These are phyloP conservation scores for Hypoxylon sp. DNA, from an alignment of 2,329 filamentous ascomycete species.

Conservation along the genomic window DNA sequence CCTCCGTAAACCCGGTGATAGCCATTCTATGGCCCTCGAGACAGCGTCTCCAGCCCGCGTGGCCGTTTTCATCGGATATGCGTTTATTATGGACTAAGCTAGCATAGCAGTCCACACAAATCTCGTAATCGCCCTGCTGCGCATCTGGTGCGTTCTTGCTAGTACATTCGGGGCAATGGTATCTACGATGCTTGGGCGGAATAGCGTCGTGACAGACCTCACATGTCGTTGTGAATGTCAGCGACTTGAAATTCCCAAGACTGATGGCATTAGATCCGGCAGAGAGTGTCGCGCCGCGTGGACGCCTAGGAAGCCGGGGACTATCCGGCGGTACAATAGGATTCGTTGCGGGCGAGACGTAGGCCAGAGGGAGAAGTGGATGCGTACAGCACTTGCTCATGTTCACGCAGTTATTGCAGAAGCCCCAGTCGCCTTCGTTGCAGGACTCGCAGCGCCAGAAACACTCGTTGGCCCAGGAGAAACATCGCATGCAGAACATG, in stretches of 20 bases:
- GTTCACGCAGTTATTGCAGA: constrained; percentile 89
- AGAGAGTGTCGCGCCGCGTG: constrained; percentile 62
- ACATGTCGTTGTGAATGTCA: constrained; percentile 82
- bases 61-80: constrained; percentile 82
- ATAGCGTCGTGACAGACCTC: constrained; percentile 84
- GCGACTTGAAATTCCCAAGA: constrained; percentile 72
- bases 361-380: constrained; percentile 81
- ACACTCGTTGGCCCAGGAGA: constrained; percentile 81
- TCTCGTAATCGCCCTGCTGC: constrained; percentile 83
- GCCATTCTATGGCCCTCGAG: constrained; percentile 86
- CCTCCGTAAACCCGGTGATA: constrained; percentile 80
- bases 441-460: constrained; percentile 92
- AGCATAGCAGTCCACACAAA: constrained; percentile 84
- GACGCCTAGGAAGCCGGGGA: constrained; percentile 60
- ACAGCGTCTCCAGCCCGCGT: constrained; percentile 87
- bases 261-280: constrained; percentile 62
- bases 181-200: constrained; percentile 76
- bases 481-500: constrained; percentile 86
- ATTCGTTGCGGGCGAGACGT: constrained; percentile 56
- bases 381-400: constrained; percentile 86
- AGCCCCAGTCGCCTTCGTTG: constrained; percentile 95
- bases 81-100: constrained; percentile 73
- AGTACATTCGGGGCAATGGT: constrained; percentile 84
- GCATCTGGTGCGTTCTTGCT: constrained; percentile 63
- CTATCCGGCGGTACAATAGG: constrained; percentile 58